phyloP scores from a whole-genome alignment of 2,329 filamentous ascomycete species.

The Pseudohalonectria lignicola region DNA sequence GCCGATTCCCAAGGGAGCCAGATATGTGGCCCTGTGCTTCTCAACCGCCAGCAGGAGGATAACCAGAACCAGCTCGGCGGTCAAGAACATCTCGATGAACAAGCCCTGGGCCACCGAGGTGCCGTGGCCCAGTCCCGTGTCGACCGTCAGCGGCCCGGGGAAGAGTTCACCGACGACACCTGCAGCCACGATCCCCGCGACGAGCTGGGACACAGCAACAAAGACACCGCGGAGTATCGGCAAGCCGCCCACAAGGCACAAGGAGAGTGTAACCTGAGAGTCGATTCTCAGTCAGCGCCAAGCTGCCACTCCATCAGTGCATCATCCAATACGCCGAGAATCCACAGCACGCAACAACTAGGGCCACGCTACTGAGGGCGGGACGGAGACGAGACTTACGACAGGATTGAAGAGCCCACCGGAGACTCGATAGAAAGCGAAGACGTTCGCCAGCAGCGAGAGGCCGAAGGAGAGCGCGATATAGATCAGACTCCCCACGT shows the following conservation, averaged over 20 bases:
- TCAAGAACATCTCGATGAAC: slow-evolving; percentile 58
- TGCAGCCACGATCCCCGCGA: slow-evolving; percentile 47
- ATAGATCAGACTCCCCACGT: slow-evolving; percentile 29
- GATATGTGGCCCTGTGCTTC: slow-evolving; percentile 61
- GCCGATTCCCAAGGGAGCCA: slow-evolving; percentile 64
- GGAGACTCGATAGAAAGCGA: slow-evolving; percentile 44
- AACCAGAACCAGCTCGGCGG: slow-evolving; percentile 50
- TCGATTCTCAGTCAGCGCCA: too few relatives aligned
- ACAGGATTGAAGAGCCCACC: slow-evolving; percentile 41
- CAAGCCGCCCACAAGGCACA: slow-evolving; percentile 47
- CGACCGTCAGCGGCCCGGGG: slow-evolving; percentile 40
- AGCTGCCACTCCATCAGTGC: too few relatives aligned
- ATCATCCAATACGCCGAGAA: too few relatives aligned
- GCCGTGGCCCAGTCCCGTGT: slow-evolving; percentile 41
- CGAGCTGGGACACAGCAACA: slow-evolving; percentile 44
- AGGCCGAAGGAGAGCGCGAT: slow-evolving; percentile 38
- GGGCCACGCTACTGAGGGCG: too few relatives aligned
- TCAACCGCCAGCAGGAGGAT: slow-evolving; percentile 62
- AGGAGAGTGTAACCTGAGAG: slow-evolving; percentile 41
- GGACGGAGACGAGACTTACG: slow-evolving; percentile 23
- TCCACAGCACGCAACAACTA: too few relatives aligned
- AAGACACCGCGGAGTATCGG: slow-evolving; percentile 37
- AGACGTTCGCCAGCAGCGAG: slow-evolving; percentile 40
- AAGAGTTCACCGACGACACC: slow-evolving; percentile 45
- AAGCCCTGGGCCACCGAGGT: slow-evolving; percentile 45